Base-by-base conservation (phyloP, 2,329 filamentous ascomycete genomes). In the Metarhizium guizhouense region DNA sequence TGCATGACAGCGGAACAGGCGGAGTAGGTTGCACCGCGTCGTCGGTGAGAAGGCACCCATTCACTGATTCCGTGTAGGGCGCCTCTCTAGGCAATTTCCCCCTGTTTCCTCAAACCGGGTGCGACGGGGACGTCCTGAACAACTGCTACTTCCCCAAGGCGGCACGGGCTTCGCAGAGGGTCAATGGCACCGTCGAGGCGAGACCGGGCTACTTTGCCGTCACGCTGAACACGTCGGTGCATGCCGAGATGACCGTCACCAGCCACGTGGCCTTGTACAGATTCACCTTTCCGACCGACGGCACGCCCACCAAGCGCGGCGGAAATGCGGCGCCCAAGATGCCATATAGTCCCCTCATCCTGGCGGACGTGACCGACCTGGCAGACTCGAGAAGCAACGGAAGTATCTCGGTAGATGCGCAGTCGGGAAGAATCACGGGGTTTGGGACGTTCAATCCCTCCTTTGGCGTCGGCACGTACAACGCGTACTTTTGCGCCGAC, bases 181-280 rank as follows among this genome's bases (percentile, higher is more conserved):
- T 76, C 53, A 75, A 77, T 7, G 74, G 74, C 51, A 78, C 79
- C 0, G 73, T 79, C n/a, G 68, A 72, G 29, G 81, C 83, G 6
- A 73, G 74, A n/a, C 80, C 82, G 2, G 84, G 84, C 8, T 85
- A 85, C 65, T 86, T 87, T 63, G 70, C 75, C 3, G 67, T 86
- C 7, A 74, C 74, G 38, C 71, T 86, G 47, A 72, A 77, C 53
- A 84, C 78, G 51, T 76, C 76, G 2, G 76, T 87, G 51, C 70
- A 70, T n/a, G 78, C 80, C 1, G 83, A 86, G 65, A 86, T 86
- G 76, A 84, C 83, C 0, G 74, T 78, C 1, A 76, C 82, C 0
- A 76, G 82, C 60, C 82, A 80, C 60, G 77, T 82, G 4, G 80
- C 81, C 3, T 70, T 87, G 4, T 86, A 85, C 61, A 74, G 78